Evolutionary conservation across 768 basidiomycete genomes (phyloP), one percentile per base, ranked within the genome.

Genomic region (Tricholoma sp.): DNA sequence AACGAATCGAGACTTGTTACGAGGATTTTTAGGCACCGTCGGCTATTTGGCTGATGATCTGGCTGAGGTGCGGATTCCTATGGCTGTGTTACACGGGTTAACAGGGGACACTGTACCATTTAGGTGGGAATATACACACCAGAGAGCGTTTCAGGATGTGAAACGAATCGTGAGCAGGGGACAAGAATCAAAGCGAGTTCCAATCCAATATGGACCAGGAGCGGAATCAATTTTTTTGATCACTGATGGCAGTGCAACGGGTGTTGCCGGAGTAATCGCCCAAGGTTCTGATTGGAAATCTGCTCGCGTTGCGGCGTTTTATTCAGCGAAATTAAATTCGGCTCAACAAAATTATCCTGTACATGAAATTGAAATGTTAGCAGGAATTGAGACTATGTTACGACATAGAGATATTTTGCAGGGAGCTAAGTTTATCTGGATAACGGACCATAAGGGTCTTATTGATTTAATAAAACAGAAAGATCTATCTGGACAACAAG

Each of bases 121-220:
- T 41, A 10, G 45, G 1, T 63, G 61, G 59, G 52, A 31, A 2
- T 51, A 48, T 33, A 59, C 56, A 4, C 33, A 55, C 7, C 57
- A 65, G 15, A 15, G 34, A 0, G 67, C 70, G 0, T 72, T 72
- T 55, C 55, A 66, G 0, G 57, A 59, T 2, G 59, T 73, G 32
- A 72, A 72, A 42, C 4, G 31, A 1, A 53, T 69, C 0, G 58
- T 58, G 2, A 3, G 20, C 0, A 6, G 6, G 0, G 24, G 52
- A 7, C 39, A 47, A 4, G 37, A 58, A 8, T 51, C 59, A 24
- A 45, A 29, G 31, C 36, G 56, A 0, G 34, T 58, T 24, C 53
- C 58, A 7, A 18, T 62, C 9, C 42, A 59, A 45, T 67, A 65
- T 53, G 24, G 31, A 1, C 31, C 11, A 9, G 55, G 48, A 24